Evolutionary conservation across 2,329 filamentous ascomycete genomes (phyloP), one percentile per base, ranked within the genome.

Genomic region (Clonostachys rhizophaga): DNA sequence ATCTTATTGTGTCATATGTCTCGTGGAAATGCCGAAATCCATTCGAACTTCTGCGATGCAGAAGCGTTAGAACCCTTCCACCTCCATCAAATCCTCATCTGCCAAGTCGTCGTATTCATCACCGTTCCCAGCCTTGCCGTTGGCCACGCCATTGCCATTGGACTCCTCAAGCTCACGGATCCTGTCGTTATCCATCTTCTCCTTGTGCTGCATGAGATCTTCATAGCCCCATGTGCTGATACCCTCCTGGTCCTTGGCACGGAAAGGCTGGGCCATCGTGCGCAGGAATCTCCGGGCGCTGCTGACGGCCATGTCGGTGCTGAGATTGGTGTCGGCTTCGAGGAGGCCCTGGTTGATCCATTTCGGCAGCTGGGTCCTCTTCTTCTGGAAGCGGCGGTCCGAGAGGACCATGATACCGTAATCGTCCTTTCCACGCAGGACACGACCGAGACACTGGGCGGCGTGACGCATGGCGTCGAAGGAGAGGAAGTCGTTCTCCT

Each of bases 401-500:
- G 95, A 94, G 30, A 99, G 76, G 5, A 99, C 92, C 94, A 99
- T 99, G 73, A 99, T 89, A n/a, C 94, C 94, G 66, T 99, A 99
- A 67, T 99, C 94, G 62, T 99, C 95, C 66, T 99, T 99, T 20
- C 94, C 94, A 58, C 94, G 80, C 52, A 99, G 74, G 40, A 99
- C 94, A 62, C 94, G 91, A 13, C 94, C 95, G 2, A 99, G 75
- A 60, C 94, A 99, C 63, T 99, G 94, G 1, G 94, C 92, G 13
- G 94, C 94, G 63, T 99, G 94, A n/a, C 94, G 84, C 92, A 99
- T 99, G 18, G 94, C 94, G 62, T 99, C 94, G 74, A 99, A 99
- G 17, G 94, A 97, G 10, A 99, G 71, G 62, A 99, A 99, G 62
- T 99, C 95, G 55, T 96, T 95, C 64, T 97, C 94, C 49, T 89